Evolutionary conservation across 106 monocot species (phyloP), one percentile per base, ranked within the genome.

Genomic region (Vanilla planifolia): DNA sequence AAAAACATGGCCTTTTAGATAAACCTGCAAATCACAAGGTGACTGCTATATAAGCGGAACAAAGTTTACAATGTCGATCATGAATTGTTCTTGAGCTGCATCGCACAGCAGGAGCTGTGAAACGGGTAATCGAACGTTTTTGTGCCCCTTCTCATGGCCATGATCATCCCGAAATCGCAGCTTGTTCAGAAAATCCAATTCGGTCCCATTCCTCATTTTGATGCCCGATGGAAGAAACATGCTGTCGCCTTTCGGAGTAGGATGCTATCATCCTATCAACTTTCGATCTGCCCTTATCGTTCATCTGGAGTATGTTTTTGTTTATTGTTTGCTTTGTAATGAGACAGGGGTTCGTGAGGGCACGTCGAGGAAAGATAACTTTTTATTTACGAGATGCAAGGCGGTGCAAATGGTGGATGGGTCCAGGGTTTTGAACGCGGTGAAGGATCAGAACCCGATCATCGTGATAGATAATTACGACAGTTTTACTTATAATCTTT

Each of bases 401-500:
- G 37, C 43, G 53, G 62, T 66, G 63, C 9, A 34, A 15, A 25
- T 44, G 3, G 66, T 42, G 33, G 61, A 55, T 26, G 65, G 70
- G 45, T 66, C 30, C 55, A 66, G 61, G 45, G 72, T 69, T 64
- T 7, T 10, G 2, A 60, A 23, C 15, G 63, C 0, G 73, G 64
- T 30, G 13, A 71, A 39, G 44, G 74, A 80, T 1, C 70, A 71
- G 55, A 76, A 59, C 62, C 81, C 88, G 28, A 87, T 92, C 27
- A 27, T 92, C 26, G 92, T 88, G 11, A 75, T 84, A 8, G 92
- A 92, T 67, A 92, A 92, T 67, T 92, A 92, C 34, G 92, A 92
- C 53, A 92, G 88, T 65, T 92, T 88, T 65, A 92, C 92, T 23
- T 92, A 88, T 48, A 92, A 92, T 74, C 71, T 92, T 6, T 92